Evolutionary conservation across 179 eudicot species (phyloP).

Genomic region (Nepenthes alata): DNA sequence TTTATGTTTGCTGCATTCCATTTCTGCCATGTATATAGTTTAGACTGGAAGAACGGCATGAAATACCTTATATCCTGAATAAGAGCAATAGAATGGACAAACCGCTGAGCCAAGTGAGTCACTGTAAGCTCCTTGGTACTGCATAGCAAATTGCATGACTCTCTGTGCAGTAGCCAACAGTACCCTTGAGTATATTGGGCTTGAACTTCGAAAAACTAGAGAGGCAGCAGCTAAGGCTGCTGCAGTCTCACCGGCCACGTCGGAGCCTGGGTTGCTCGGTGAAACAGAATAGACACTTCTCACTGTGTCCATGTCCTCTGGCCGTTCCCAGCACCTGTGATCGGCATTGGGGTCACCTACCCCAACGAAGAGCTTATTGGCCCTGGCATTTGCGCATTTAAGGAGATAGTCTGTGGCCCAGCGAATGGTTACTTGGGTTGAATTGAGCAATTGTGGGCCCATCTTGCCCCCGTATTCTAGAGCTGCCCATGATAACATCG

Average conservation of each 20-base stretch:
- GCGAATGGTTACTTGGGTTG: conserved; percentile 33
- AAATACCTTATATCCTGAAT: conserved; percentile 64
- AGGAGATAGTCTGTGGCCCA: conserved; percentile 58
- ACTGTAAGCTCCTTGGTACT: conserved; percentile 64
- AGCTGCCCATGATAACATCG: conserved; percentile 59
- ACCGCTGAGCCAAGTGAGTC: conserved; percentile 55
- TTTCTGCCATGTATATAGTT: too few relatives aligned
- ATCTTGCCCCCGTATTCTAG: conserved; percentile 35
- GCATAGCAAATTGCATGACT: conserved; percentile 47
- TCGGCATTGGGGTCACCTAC: conserved; percentile 57
- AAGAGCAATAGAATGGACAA: conserved; percentile 86
- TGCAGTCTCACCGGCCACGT: conserved; percentile 57
- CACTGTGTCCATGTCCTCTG: conserved; percentile 58
- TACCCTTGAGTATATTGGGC: conserved; percentile 22
- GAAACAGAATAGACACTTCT: conserved; percentile 39
- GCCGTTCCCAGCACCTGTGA: conserved; percentile 55
- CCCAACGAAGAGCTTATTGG: conserved; percentile 29
- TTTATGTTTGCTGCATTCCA: background rate
- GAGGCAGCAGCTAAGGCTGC: conserved; percentile 42
- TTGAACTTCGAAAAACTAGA: conserved; percentile 17
- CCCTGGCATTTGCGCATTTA: conserved; percentile 33
- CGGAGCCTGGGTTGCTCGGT: conserved; percentile 43
- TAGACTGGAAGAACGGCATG: background rate
- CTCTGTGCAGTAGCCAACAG: conserved; percentile 34
- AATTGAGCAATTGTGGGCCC: conserved; percentile 23